Percentiles rank a stretch among this genome's conserved stretches.
These are phyloP conservation scores for Fragaria nilgerrensis DNA, from an alignment of 306 rosid genomes.

Conservation along the genomic window DNA sequence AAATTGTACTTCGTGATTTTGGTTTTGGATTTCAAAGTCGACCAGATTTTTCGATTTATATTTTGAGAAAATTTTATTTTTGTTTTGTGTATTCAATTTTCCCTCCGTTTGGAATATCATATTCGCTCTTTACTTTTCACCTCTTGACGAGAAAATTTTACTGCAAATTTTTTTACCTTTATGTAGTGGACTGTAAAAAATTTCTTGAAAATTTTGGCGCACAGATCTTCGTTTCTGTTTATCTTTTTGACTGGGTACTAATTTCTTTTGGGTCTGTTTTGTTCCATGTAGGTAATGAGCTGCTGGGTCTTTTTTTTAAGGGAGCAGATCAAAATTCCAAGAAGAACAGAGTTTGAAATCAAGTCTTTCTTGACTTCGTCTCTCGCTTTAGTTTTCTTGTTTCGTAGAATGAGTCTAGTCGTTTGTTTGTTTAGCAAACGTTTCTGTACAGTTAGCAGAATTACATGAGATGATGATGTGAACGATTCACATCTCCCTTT, in stretches of 20 bases:
- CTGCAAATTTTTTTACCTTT: background rate
- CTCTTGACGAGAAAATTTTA: background rate
- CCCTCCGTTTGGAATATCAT: background rate
- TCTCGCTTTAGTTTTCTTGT: background rate
- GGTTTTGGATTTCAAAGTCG: background rate
- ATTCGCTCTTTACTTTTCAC: background rate
- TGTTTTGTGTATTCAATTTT: background rate
- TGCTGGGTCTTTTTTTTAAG: background rate
- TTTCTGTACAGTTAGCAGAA: conserved; percentile 8
- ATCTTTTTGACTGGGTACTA: background rate
- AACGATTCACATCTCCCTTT: background rate
- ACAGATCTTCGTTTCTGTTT: too few relatives aligned
- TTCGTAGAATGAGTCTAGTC: background rate
- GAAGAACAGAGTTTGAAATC: background rate
- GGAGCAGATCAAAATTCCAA: background rate
- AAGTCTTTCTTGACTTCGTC: background rate
- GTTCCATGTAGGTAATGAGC: background rate
- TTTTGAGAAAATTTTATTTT: background rate
- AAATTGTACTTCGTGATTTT: background rate
- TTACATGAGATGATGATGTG: background rate
- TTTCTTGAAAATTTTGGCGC: too few relatives aligned
- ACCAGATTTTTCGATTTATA: background rate
- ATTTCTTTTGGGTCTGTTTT: background rate
- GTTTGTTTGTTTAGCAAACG: conserved; percentile 2
- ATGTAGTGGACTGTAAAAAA: background rate